Evolutionary conservation across 2,329 filamentous ascomycete genomes (phyloP).

Genomic region (Graphiopsis chlorocephala): DNA sequence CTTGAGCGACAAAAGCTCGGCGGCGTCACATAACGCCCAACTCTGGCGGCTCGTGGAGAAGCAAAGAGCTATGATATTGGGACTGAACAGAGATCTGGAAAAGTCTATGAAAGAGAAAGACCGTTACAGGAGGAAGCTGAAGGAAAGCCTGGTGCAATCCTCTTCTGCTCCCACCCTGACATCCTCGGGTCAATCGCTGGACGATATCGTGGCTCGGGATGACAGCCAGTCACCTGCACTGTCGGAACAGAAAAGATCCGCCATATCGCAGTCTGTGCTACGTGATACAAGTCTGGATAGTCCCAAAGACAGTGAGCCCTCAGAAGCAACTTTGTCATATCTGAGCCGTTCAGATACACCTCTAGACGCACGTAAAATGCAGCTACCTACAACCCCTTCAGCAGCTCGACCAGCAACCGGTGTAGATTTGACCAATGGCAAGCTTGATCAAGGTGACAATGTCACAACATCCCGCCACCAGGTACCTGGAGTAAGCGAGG

Average conservation of each 20-base stretch:
- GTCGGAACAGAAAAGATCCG: neutral
- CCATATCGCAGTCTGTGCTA: slow-evolving; percentile 13
- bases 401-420: slow-evolving; percentile 27
- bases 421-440: slow-evolving; percentile 17
- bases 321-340: slow-evolving; percentile 21
- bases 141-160: slow-evolving; percentile 62
- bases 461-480: slow-evolving; percentile 4
- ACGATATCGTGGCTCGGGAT: slow-evolving; percentile 24
- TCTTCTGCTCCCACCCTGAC: slow-evolving; percentile 31
- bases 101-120: slow-evolving; percentile 91
- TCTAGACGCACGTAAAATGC: slow-evolving; percentile 23
- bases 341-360: slow-evolving; percentile 32
- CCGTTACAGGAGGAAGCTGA: slow-evolving; percentile 84
- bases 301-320: slow-evolving; percentile 30
- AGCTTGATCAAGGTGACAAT: slow-evolving; percentile 18
- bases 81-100: slow-evolving; percentile 91
- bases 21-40: slow-evolving; percentile 84
- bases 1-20: slow-evolving; percentile 85
- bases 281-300: slow-evolving; percentile 29
- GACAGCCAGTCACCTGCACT: slow-evolving; percentile 28
- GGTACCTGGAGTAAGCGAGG: slow-evolving; percentile 16
- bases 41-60: slow-evolving; percentile 96
- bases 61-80: slow-evolving; percentile 88
- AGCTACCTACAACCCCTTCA: slow-evolving; percentile 21
- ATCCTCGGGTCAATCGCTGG: slow-evolving; percentile 16